Conservation (phyloP, 192 early-diverging fungal genomes). For the Radiomyces spectabilis region DNA sequence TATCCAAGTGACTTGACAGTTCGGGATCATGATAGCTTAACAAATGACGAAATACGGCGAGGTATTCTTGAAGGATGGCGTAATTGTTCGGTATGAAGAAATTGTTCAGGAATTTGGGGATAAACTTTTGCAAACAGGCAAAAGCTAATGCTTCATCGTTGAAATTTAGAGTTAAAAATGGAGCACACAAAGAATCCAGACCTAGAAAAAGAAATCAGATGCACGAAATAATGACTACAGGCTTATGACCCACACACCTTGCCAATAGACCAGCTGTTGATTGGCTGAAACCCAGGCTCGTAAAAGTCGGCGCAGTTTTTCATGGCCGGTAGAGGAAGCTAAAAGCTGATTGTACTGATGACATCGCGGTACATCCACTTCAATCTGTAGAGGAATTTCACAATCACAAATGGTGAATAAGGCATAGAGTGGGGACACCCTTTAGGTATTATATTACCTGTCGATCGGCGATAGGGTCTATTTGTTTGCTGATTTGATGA, state of each 20-base stretch:
- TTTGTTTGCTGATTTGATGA: slow-evolving; percentile 43
- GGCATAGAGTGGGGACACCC: too few relatives aligned
- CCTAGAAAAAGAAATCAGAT: slow-evolving; percentile 30
- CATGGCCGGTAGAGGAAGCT: slow-evolving; percentile 53
- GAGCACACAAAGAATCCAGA: slow-evolving; percentile 67
- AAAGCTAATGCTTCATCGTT: slow-evolving; percentile 70
- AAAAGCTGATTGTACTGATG: slow-evolving; percentile 61
- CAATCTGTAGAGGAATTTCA: slow-evolving; percentile 1
- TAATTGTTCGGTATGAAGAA: slow-evolving; percentile 71
- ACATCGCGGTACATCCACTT: slow-evolving; percentile 60
- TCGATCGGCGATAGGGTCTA: slow-evolving; percentile 43
- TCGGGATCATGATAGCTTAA: slow-evolving; percentile 69
- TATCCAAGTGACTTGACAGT: slow-evolving; percentile 52
- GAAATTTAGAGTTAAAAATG: slow-evolving; percentile 70
- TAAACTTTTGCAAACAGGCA: slow-evolving; percentile 53
- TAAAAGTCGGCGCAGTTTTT: slow-evolving; percentile 49
- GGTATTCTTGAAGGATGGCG: slow-evolving; percentile 58
- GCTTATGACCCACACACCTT: too few relatives aligned
- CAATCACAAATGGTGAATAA: not conserved
- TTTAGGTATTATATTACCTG: slow-evolving; percentile 37
- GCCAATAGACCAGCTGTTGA: slow-evolving; percentile 68
- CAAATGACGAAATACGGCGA: slow-evolving; percentile 58
- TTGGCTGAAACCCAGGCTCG: slow-evolving; percentile 57
- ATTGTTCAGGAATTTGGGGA: slow-evolving; percentile 58
- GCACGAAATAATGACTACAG: too few relatives aligned